phyloP scores from a whole-genome alignment of 441 rosid species.

The Geranium incanum region DNA sequence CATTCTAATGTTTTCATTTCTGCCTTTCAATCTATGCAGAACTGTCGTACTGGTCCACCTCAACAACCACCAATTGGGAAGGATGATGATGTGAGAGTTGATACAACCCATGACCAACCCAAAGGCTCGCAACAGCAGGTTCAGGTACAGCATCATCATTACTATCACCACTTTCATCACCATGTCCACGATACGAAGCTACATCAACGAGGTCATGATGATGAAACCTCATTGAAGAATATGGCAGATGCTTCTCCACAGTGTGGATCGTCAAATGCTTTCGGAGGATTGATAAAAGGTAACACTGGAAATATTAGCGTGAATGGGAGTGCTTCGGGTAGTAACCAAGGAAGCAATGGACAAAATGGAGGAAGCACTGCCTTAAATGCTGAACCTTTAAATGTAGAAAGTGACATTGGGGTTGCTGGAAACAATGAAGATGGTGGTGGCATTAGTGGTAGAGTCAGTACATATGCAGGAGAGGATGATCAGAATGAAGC shows the following conservation, averaged over 20 bases:
- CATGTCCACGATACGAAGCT: conserved; percentile 23
- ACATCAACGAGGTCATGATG: conserved; percentile 22
- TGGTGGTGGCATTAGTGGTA: conserved; percentile 29
- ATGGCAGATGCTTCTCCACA: conserved; percentile 32
- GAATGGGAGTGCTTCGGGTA: conserved; percentile 60
- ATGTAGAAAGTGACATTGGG: conserved; percentile 41
- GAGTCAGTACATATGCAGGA: conserved; percentile 23
- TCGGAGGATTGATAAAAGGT: conserved; percentile 35
- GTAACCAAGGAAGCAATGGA: conserved; percentile 55
- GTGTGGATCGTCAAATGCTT: conserved; percentile 51
- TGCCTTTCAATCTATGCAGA: conserved; percentile 18
- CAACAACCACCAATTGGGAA: conserved; percentile 24
- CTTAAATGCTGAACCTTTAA: conserved; percentile 34
- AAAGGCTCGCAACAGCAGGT: conserved; percentile 26
- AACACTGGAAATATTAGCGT: conserved; percentile 43
- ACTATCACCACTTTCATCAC: conserved; percentile 26
- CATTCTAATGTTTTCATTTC: conserved; percentile 28
- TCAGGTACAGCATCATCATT: conserved; percentile 29
- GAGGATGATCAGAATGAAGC: conserved; percentile 50
- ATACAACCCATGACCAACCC: conserved; percentile 18
- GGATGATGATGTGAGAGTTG: conserved; percentile 25
- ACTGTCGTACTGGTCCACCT: conserved; percentile 20
- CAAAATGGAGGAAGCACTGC: conserved; percentile 45
- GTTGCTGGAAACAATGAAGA: conserved; percentile 37
- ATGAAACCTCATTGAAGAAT: conserved; percentile 28